These are phyloP conservation scores for Trypanosoma rangeli DNA, from an alignment of 208 protist genomes.

Conservation along the genomic window DNA sequence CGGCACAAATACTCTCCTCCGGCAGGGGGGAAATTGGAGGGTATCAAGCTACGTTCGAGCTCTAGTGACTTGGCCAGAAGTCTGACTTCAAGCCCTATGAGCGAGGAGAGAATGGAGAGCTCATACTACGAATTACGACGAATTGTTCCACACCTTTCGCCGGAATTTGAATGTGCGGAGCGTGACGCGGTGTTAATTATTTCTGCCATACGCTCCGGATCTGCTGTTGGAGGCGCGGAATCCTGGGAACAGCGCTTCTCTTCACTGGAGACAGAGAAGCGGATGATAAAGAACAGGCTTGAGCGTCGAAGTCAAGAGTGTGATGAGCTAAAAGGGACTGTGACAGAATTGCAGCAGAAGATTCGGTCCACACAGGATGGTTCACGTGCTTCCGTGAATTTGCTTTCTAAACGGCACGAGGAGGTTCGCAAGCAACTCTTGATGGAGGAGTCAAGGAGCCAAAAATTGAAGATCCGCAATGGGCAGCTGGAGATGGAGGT, in stretches of 20 bases:
- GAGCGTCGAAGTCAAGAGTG: conserved; percentile 39
- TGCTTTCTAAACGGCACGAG: conserved; percentile 67
- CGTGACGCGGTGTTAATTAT: conserved; percentile 62
- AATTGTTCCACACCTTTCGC: conserved; percentile 76
- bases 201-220: conserved; percentile 57
- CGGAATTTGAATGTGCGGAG: conserved; percentile 59
- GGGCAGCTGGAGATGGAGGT: conserved; percentile 68
- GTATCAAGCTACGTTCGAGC: background rate
- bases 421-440: conserved; percentile 79
- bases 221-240: conserved; percentile 20
- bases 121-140: conserved; percentile 49
- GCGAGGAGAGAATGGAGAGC: conserved; percentile 29
- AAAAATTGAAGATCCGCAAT: conserved; percentile 73
- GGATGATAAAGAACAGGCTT: conserved; percentile 41
- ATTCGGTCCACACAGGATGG: conserved; percentile 51
- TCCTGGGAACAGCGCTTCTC: conserved; percentile 52
- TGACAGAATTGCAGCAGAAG: conserved; percentile 48
- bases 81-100: background rate
- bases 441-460: conserved; percentile 65
- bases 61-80: background rate
- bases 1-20: background rate
- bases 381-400: conserved; percentile 33
- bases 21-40: background rate
- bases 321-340: conserved; percentile 45
- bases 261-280: conserved; percentile 51